A percentile compares a stretch with the other conserved stretches of the same genome.
Evolutionary conservation across 225 moss, liverwort and hornwort genomes (phyloP).

Genomic region (Marchantia polymorpha): DNA sequence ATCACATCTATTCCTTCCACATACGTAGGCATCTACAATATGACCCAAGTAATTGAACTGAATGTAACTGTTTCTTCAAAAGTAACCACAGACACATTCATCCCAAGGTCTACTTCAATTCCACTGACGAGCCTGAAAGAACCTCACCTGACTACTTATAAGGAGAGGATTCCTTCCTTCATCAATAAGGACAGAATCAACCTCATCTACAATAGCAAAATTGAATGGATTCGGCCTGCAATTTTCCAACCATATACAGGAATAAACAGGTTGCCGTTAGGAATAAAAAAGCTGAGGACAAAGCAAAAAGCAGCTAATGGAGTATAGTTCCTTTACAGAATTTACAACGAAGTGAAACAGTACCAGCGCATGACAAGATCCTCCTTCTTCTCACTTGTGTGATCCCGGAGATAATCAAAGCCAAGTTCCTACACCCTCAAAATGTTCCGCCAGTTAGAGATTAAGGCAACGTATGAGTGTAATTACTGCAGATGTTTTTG

Average conservation of each 20-base stretch:
- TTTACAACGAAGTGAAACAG: neutral
- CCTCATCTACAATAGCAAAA: constrained; percentile 97
- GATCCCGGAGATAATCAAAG: constrained; percentile 95
- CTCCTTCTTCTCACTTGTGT: constrained; percentile 90
- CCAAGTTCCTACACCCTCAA: constrained; percentile 70
- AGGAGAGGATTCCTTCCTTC: constrained; percentile 97
- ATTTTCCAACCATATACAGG: neutral
- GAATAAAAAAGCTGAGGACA: neutral
- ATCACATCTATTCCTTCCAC: too few relatives aligned
- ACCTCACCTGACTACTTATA: constrained; percentile 66
- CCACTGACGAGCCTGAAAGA: neutral
- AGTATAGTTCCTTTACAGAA: neutral
- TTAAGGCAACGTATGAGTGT: neutral
- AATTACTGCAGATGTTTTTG: too few relatives aligned
- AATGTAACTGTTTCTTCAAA: too few relatives aligned
- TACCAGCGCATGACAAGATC: constrained; percentile 96
- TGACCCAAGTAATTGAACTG: too few relatives aligned
- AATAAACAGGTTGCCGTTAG: neutral
- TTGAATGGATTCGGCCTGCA: constrained; percentile 85
- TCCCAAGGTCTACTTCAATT: neutral
- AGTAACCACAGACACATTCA: neutral
- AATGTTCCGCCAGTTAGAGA: neutral
- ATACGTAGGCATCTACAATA: too few relatives aligned
- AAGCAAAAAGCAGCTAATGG: neutral
- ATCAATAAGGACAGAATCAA: constrained; percentile 94